A percentile compares a stretch with the other conserved stretches of the same genome.
phyloP scores from a whole-genome alignment of 768 basidiomycete species.

The Hortiboletus campestris region DNA sequence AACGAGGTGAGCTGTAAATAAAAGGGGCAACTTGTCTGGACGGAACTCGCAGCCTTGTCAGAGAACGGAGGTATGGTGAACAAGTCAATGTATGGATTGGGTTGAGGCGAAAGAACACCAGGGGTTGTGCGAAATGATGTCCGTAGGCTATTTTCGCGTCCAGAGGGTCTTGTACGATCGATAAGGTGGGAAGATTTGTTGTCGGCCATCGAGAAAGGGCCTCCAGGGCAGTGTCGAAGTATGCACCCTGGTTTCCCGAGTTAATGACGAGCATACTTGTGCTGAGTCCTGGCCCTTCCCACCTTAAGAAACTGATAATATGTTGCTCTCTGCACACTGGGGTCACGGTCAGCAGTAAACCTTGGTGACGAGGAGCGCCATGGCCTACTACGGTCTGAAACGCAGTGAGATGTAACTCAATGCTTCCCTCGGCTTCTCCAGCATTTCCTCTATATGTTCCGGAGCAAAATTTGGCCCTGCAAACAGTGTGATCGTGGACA shows the following conservation, averaged over 20 bases:
- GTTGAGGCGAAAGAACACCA: conserved; percentile 79
- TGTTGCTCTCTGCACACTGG: conserved; percentile 64
- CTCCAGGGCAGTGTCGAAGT: conserved; percentile 73
- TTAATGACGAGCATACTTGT: neutral
- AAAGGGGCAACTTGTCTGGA: conserved; percentile 53
- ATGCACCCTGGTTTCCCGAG: conserved; percentile 55
- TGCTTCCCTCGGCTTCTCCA: conserved; percentile 44
- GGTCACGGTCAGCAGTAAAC: neutral
- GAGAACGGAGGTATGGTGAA: conserved; percentile 41
- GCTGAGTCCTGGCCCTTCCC: neutral
- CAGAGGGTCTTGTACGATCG: conserved; percentile 67
- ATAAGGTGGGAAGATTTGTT: conserved; percentile 43
- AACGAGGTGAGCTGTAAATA: conserved; percentile 29
- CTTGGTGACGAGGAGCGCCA: neutral
- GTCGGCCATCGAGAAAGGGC: conserved; percentile 65
- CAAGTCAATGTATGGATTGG: conserved; percentile 46
- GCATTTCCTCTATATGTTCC: conserved; percentile 75
- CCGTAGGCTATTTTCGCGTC: conserved; percentile 37
- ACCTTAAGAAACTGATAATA: conserved; percentile 84
- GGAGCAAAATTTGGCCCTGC: conserved; percentile 78
- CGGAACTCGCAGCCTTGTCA: conserved; percentile 69
- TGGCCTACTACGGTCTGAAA: conserved; percentile 80
- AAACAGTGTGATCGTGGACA: conserved; percentile 55
- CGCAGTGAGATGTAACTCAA: conserved; percentile 59
- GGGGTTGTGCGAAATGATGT: conserved; percentile 72